Conservation (phyloP, 1,284 basidiomycete species). For the Heterobasidion annosum region DNA sequence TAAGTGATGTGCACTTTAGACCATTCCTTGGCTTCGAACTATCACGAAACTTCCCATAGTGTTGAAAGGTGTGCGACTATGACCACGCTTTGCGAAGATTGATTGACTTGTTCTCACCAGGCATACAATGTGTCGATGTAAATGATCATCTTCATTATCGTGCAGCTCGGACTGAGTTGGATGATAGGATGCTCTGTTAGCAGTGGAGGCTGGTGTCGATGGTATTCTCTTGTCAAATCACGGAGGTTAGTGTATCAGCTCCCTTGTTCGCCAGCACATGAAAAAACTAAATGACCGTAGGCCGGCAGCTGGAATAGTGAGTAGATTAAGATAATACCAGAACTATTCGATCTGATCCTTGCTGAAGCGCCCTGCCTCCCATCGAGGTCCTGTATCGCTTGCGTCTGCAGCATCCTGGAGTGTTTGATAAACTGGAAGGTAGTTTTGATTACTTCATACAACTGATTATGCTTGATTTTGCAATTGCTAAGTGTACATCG, state of each 20-base stretch:
- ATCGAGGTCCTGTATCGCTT: slow-evolving; percentile 74
- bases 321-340: slow-evolving; percentile 12
- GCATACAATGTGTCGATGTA: slow-evolving; percentile 72
- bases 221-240: slow-evolving; percentile 91
- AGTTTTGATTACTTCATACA: not conserved
- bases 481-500: slow-evolving; percentile 65
- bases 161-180: not conserved
- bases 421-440: slow-evolving; percentile 71
- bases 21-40: slow-evolving; percentile 71
- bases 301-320: slow-evolving; percentile 78
- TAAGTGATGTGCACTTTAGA: slow-evolving; percentile 25
- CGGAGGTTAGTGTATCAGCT: slow-evolving; percentile 51
- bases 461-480: slow-evolving; percentile 2
- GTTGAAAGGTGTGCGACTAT: slow-evolving; percentile 56
- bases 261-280: slow-evolving; percentile 4
- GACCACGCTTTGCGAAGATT: not conserved
- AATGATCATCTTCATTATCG: slow-evolving; percentile 8
- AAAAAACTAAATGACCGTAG: slow-evolving; percentile 20
- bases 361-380: slow-evolving; percentile 51
- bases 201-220: slow-evolving; percentile 79
- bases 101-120: slow-evolving; percentile 20
- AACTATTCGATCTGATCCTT: not conserved
- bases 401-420: slow-evolving; percentile 61
- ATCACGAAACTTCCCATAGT: slow-evolving; percentile 76
- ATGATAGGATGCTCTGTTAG: slow-evolving; percentile 71